Percentiles rank a stretch among this genome's conserved stretches.
Evolutionary conservation across 2,329 filamentous ascomycete genomes (phyloP).

Genomic region (Pyricularia grisea): DNA sequence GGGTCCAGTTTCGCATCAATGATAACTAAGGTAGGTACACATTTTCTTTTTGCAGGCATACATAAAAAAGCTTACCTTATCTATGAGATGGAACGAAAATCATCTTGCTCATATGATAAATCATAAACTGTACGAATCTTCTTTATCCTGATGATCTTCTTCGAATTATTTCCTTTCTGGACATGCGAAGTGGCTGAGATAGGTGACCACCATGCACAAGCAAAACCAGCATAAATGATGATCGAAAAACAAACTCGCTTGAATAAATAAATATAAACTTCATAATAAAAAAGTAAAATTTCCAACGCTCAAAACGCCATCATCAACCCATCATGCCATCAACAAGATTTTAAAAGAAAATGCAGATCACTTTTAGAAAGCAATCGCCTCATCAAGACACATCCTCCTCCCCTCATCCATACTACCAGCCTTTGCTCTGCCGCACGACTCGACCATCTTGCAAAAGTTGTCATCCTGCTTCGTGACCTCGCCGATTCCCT

Average conservation of each 20-base stretch:
- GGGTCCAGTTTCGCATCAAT: background rate
- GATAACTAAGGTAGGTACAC: background rate
- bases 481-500: background rate
- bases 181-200: background rate
- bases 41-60: too few relatives aligned
- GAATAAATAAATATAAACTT: background rate
- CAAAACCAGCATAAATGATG: background rate
- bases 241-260: background rate
- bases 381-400: slow-evolving; percentile 5
- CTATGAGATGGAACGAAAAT: too few relatives aligned
- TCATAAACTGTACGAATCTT: too few relatives aligned
- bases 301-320: background rate
- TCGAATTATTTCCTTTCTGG: background rate
- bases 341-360: background rate
- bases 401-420: slow-evolving; percentile 4
- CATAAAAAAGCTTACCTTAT: too few relatives aligned
- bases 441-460: background rate
- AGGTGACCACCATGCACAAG: background rate
- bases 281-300: background rate
- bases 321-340: background rate
- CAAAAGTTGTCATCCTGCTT: slow-evolving; percentile 3
- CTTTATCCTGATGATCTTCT: too few relatives aligned
- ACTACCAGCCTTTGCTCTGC: background rate
- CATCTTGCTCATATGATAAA: too few relatives aligned
- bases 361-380: background rate